A percentile compares a stretch with the other conserved stretches of the same genome.
Conservation (phyloP, 257 asterid genomes). For the Paraleonurus japonicus region DNA sequence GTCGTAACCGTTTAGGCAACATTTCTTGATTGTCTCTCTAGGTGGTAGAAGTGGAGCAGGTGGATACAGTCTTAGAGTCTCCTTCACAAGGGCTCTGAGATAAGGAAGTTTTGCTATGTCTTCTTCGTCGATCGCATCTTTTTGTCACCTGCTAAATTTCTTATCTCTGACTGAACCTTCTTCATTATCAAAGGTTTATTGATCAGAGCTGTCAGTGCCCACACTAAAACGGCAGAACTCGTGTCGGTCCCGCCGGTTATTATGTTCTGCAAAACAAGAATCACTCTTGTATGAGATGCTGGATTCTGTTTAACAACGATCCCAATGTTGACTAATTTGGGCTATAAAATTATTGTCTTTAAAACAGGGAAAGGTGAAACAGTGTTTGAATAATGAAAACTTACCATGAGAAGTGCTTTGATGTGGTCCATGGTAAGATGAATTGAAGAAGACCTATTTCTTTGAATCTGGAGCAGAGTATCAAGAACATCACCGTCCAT, state of each 20-base stretch:
- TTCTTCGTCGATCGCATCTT: conserved; percentile 17
- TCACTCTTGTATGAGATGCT: too few species aligned
- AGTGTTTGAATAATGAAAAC: too few species aligned
- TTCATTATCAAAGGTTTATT: conserved; percentile 27
- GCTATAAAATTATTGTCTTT: too few species aligned
- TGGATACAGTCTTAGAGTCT: conserved; percentile 26
- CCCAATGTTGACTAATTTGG: too few species aligned
- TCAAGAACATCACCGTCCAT: conserved; percentile 32
- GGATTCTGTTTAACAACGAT: too few species aligned
- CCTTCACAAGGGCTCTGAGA: conserved; percentile 31
- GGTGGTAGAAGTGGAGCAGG: conserved; percentile 28
- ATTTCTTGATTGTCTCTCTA: conserved; percentile 24
- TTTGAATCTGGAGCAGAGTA: conserved; percentile 16
- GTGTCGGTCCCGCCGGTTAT: conserved; percentile 35
- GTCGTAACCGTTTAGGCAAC: conserved; percentile 19
- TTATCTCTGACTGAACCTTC: conserved; percentile 29
- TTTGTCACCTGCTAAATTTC: conserved; percentile 8
- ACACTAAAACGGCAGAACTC: not conserved
- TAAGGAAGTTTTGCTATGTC: conserved; percentile 30
- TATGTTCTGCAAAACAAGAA: conserved; percentile 23
- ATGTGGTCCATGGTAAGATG: conserved; percentile 30
- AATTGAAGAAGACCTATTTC: not conserved
- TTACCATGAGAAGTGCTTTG: conserved; percentile 38
- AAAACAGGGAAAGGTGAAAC: too few species aligned
- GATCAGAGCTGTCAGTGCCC: conserved; percentile 35